Evolutionary conservation across 306 rosid genomes (phyloP), one percentile per base, ranked within the genome.

Genomic region (Trifolium pratense): DNA sequence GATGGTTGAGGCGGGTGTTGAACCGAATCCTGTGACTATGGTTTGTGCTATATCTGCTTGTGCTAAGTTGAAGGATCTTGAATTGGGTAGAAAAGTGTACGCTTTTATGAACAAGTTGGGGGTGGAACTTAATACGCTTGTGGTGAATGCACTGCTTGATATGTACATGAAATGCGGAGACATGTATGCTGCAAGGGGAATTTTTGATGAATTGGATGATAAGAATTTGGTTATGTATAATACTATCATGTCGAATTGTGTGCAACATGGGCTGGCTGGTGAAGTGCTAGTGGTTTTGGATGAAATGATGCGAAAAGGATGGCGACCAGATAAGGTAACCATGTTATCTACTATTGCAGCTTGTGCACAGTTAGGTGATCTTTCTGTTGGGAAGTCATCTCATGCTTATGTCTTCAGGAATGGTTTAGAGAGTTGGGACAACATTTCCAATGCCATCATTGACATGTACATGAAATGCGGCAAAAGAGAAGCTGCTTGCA

Each of bases 401-500:
- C 95, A 88, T 69, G 82, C 81, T 78, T 90, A 81, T 79, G 89
- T 80, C 78, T 74, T 89, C 29, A 85, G 93, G 78, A 86, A 86
- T 70, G 89, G 90, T 42, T 82, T 86, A 16, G 95, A 86, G 74
- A 70, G 75, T 62, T 87, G 89, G 92, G 89, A 88, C 77, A 83
- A 72, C 86, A 85, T 90, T 69, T 80, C 82, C 69, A 92, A 92
- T 16, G 90, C 91, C 62, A 68, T 87, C 76, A 83, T 92, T 52
- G 96, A 90, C 75, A 88, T 92, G 95, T 92, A 89, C 74, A 87
- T 90, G 97, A 89, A 82, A 82, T 89, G 87, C 71, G 90, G 89
- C 60, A 69, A 78, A 76, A 89, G 81, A 62, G 87, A 80, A 69
- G 69, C 82, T 36, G 96, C 90, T 46, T 76, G 86, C 59, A 70